Conservation (phyloP, 2,329 filamentous ascomycete genomes). For the Chaetomiaceae sp. region DNA sequence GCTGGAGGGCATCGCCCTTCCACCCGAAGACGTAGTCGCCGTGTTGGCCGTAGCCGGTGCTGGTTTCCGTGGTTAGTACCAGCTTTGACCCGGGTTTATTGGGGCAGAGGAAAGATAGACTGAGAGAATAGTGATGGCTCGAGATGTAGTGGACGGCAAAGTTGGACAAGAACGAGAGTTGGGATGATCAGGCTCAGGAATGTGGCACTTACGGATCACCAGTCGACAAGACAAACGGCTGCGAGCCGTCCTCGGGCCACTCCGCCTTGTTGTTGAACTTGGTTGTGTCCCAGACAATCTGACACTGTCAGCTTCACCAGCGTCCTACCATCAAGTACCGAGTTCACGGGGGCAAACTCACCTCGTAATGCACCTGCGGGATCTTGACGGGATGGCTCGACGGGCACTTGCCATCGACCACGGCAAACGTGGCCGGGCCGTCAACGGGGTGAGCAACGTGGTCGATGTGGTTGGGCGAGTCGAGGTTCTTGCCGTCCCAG, state of each 20-base stretch:
- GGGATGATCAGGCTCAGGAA: not conserved
- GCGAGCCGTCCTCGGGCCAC: slow-evolving; percentile 34
- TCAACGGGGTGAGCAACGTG: slow-evolving; percentile 40
- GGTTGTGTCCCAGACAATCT: slow-evolving; percentile 27
- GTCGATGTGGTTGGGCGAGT: slow-evolving; percentile 39
- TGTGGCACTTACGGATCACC: slow-evolving; percentile 22
- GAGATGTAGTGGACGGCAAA: not conserved
- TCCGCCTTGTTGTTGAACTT: slow-evolving; percentile 32
- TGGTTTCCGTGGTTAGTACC: not conserved
- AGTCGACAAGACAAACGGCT: slow-evolving; percentile 30
- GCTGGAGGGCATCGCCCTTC: slow-evolving; percentile 32
- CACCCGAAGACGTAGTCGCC: slow-evolving; percentile 34
- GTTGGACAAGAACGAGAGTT: not conserved
- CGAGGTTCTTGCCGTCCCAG: slow-evolving; percentile 44
- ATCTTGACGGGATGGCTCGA: slow-evolving; percentile 26
- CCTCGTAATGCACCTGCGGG: slow-evolving; percentile 36
- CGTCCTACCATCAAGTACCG: not conserved
- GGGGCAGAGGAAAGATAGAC: too few species aligned
- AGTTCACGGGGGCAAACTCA: not conserved
- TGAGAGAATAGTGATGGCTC: too few species aligned
- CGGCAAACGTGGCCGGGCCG: slow-evolving; percentile 37
- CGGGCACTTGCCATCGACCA: slow-evolving; percentile 30
- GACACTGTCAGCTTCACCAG: not conserved
- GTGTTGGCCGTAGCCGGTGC: slow-evolving; percentile 31
- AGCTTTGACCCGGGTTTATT: too few species aligned